Evolutionary conservation across 257 asterid species (phyloP).

Genomic region (Rubia yunnanensis): DNA sequence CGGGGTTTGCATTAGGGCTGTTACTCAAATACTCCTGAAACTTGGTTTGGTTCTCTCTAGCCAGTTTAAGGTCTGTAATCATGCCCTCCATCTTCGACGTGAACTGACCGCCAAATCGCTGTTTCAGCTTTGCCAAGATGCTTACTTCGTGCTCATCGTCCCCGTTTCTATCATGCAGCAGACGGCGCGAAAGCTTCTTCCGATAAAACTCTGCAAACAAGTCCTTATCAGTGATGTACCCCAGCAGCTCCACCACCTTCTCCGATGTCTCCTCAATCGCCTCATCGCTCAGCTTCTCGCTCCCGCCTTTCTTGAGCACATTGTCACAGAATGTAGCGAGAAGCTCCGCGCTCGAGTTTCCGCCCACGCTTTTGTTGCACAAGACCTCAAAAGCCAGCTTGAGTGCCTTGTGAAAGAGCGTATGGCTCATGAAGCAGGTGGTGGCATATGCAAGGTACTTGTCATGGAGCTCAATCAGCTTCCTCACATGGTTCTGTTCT

Average conservation of each 20-base stretch:
- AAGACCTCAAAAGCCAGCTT: background rate
- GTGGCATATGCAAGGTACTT: background rate
- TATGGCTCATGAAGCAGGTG: background rate
- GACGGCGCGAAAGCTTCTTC: background rate
- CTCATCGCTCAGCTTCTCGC: background rate
- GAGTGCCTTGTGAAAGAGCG: background rate
- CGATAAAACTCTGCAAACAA: background rate
- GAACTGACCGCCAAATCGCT: background rate
- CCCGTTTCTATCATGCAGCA: background rate
- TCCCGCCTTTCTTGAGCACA: background rate
- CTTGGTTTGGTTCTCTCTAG: background rate
- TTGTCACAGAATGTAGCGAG: background rate
- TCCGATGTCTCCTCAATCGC: background rate
- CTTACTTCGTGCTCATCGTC: background rate
- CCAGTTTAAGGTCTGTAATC: background rate
- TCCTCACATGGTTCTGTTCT: background rate
- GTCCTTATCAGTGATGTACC: background rate
- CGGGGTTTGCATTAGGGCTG: no score
- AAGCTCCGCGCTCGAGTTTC: background rate
- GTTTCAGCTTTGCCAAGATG: background rate
- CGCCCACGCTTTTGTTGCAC: background rate
- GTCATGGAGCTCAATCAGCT: background rate
- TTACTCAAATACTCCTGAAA: background rate
- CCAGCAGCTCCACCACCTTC: background rate
- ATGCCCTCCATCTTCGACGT: conserved; percentile 2